A percentile compares a stretch with the other conserved stretches of the same genome.
phyloP scores from a whole-genome alignment of 2,329 filamentous ascomycete species.

The Botryotinia calthae region DNA sequence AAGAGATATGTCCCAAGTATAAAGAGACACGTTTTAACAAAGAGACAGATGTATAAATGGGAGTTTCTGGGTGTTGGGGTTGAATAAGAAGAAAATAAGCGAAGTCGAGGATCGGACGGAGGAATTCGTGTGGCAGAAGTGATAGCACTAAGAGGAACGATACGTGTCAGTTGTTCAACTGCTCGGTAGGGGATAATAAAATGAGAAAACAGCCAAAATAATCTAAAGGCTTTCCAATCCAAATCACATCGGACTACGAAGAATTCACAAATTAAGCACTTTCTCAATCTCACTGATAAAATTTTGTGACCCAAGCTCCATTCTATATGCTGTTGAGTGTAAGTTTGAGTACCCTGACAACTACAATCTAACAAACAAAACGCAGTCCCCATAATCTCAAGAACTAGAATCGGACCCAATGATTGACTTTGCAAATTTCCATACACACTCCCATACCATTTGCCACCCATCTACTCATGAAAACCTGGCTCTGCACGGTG shows the following conservation, averaged over 20 bases:
- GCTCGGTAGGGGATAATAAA: fast-evolving
- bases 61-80: not conserved
- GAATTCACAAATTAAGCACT: no score
- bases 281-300: not conserved
- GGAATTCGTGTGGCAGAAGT: fast-evolving
- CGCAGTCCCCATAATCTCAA: not conserved
- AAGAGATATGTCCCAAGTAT: not conserved
- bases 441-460: fast-evolving
- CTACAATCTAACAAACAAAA: not conserved
- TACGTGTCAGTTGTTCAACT: no score
- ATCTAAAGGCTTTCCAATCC: not conserved
- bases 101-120: not conserved
- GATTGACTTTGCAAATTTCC: not conserved
- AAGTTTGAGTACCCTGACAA: not conserved
- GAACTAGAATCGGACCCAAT: not conserved
- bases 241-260: fast-evolving
- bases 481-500: fast-evolving
- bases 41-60: not conserved
- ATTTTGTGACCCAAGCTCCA: not conserved
- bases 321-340: not conserved
- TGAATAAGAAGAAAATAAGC: no score
- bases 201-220: not conserved
- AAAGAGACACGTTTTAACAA: not conserved
- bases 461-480: fast-evolving
- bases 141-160: not conserved